A percentile compares a stretch with the other conserved stretches of the same genome.
Conservation (phyloP, 2,329 filamentous ascomycete genomes). For the Tolypocladium nubicola region DNA sequence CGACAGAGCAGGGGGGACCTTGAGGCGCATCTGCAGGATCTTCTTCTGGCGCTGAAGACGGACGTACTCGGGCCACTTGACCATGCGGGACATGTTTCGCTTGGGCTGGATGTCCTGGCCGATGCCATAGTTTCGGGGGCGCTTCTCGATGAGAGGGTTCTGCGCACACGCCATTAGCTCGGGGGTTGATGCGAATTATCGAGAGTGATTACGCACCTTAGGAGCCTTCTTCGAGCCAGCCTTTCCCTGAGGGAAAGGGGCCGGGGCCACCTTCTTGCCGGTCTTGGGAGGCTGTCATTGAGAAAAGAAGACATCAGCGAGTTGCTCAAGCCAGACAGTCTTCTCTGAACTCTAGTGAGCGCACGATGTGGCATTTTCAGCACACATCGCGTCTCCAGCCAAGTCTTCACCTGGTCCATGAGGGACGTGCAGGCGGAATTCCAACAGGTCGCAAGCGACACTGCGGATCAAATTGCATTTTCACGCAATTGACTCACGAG, state of each 20-base stretch:
- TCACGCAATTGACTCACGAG: slow-evolving; percentile 23
- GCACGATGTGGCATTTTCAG: slow-evolving; percentile 43
- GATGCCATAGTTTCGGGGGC: slow-evolving; percentile 93
- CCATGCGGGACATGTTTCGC: slow-evolving; percentile 94
- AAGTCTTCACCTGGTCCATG: slow-evolving; percentile 43
- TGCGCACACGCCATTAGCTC: slow-evolving; percentile 23
- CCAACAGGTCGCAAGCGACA: slow-evolving; percentile 21
- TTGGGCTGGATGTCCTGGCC: slow-evolving; percentile 97
- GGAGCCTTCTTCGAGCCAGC: slow-evolving; percentile 85
- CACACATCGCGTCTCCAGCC: slow-evolving; percentile 49
- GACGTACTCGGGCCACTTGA: slow-evolving; percentile 99
- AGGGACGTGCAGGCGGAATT: slow-evolving; percentile 21
- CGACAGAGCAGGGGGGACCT: slow-evolving; percentile 93
- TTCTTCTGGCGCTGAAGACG: slow-evolving; percentile 89
- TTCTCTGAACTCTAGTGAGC: slow-evolving; percentile 93
- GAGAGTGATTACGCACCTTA: slow-evolving; percentile 62
- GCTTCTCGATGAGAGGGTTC: slow-evolving; percentile 99
- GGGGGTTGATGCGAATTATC: neutral
- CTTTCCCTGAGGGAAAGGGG: slow-evolving; percentile 93
- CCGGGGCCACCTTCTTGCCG: slow-evolving; percentile 96
- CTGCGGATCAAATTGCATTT: slow-evolving; percentile 21
- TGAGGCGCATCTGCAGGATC: slow-evolving; percentile 96
- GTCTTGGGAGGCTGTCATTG: slow-evolving; percentile 99
- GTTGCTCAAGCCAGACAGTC: slow-evolving; percentile 67
- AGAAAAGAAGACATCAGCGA: slow-evolving; percentile 99